These are phyloP conservation scores for Euphorbia pulcherrima DNA, from an alignment of 345 rosid genomes.

Conservation along the genomic window DNA sequence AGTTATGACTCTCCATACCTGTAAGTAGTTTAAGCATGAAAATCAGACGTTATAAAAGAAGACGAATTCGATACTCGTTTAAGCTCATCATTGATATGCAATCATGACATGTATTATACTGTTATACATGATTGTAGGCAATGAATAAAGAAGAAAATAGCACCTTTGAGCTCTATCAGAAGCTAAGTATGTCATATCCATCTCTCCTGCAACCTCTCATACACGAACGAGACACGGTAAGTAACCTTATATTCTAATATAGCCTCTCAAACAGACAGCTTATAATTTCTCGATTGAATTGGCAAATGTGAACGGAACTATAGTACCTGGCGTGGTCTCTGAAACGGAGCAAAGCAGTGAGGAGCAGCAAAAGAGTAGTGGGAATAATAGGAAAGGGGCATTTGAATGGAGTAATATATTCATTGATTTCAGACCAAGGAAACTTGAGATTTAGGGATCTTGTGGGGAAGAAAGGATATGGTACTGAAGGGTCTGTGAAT, in stretches of 20 bases:
- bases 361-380: slow-evolving; percentile 63
- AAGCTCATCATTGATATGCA: no score
- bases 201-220: slow-evolving; percentile 68
- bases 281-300: not conserved
- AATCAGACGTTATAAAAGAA: no score
- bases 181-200: slow-evolving; percentile 66
- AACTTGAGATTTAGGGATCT: slow-evolving; percentile 68
- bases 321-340: slow-evolving; percentile 90
- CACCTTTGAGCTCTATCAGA: slow-evolving; percentile 57
- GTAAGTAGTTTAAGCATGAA: no score
- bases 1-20: no score
- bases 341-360: slow-evolving; percentile 88
- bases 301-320: not conserved
- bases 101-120: not conserved
- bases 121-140: slow-evolving; percentile 36
- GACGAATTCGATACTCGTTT: no score
- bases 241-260: no score
- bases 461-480: slow-evolving; percentile 46
- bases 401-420: slow-evolving; percentile 77
- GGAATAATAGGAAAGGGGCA: slow-evolving; percentile 85
- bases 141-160: slow-evolving; percentile 34
- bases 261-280: not conserved
- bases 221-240: slow-evolving; percentile 82
- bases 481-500: slow-evolving; percentile 31
- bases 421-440: slow-evolving; percentile 67